Evolutionary conservation across 2,329 filamentous ascomycete genomes (phyloP), one percentile per base, ranked within the genome.

Genomic region (Chrysoporthe austroafricana): DNA sequence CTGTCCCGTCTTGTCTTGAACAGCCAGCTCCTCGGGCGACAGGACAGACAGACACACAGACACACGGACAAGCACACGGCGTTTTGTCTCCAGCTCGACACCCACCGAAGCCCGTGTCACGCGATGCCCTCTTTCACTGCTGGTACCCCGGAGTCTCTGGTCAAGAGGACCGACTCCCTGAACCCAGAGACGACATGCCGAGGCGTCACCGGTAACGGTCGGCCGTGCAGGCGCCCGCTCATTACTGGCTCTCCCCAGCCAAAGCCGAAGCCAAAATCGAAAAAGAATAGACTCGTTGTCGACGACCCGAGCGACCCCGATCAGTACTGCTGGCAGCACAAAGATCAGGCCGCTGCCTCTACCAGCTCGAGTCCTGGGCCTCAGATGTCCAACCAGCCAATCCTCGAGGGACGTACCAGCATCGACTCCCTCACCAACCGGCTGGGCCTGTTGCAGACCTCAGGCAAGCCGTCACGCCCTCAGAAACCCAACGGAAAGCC

Each of bases 301-400:
- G 79, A 82, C 65, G 84, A 88, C 69, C 84, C 86, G 2, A 80
- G 82, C 66, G 84, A 87, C 60, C 85, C 88, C 69, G 83, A 80
- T n/a, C 86, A 90, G 62, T 97, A 94, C 80, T 98, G 95, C 83
- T 97, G 92, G 91, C 94, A 97, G 77, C 96, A 99, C 81, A 94
- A 92, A 76, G 93, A 96, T 67, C 96, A 99, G 78, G 93, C 93
- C 66, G 75, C 77, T 72, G 74, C 77, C 67, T 83, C 84, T 9
- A 77, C 82, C 2, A 77, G 77, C 57, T 83, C 82, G 21, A 84
- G 79, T 69, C 81, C 83, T 1, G 82, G 82, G 1, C 82, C 81
- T 4, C 77, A 77, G 54, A 74, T 74, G 67, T 77, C 76, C 54
- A 76, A 81, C 21, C 81, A 85, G 4, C 84, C 87, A 7, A 86